Evolutionary conservation across 1,139 yeast species (phyloP).

Genomic region (Nakaseomyces bracarensis): DNA sequence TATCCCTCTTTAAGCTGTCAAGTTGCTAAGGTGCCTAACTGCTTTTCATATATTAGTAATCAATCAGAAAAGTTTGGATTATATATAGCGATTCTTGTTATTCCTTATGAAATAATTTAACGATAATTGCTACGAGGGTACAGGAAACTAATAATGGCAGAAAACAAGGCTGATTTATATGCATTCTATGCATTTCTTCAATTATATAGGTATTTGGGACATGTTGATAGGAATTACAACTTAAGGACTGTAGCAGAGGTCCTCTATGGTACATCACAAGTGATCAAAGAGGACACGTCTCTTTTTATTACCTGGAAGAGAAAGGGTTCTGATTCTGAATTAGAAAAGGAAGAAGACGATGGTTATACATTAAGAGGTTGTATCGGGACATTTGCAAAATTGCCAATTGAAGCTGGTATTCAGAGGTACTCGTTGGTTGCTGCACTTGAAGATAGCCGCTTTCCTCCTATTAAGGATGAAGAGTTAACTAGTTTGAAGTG

Average conservation of each 20-base stretch:
- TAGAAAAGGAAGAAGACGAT: constrained; percentile 6
- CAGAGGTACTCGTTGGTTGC: constrained; percentile 56
- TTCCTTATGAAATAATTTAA: neutral
- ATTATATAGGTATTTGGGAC: constrained; percentile 18
- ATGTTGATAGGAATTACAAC: constrained; percentile 4
- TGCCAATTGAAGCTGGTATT: constrained; percentile 50
- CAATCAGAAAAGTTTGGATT: neutral
- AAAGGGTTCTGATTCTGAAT: constrained; percentile 21
- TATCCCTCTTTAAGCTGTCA: no score
- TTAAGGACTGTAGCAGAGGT: constrained; percentile 3
- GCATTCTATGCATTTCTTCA: constrained; percentile 31
- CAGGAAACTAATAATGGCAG: neutral
- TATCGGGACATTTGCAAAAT: constrained; percentile 69
- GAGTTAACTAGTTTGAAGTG: constrained; percentile 47
- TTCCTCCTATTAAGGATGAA: constrained; percentile 47
- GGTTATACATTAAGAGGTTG: constrained; percentile 66
- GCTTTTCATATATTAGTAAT: no score
- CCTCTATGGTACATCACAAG: neutral
- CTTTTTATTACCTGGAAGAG: constrained; percentile 85
- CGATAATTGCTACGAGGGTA: neutral
- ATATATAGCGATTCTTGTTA: neutral
- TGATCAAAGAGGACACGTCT: constrained; percentile 37
- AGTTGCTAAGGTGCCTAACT: no score
- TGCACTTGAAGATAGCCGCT: constrained; percentile 71
- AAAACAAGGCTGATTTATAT: constrained; percentile 10